These are phyloP conservation scores for Suillus luteus DNA, from an alignment of 768 basidiomycete species.

Conservation along the genomic window DNA sequence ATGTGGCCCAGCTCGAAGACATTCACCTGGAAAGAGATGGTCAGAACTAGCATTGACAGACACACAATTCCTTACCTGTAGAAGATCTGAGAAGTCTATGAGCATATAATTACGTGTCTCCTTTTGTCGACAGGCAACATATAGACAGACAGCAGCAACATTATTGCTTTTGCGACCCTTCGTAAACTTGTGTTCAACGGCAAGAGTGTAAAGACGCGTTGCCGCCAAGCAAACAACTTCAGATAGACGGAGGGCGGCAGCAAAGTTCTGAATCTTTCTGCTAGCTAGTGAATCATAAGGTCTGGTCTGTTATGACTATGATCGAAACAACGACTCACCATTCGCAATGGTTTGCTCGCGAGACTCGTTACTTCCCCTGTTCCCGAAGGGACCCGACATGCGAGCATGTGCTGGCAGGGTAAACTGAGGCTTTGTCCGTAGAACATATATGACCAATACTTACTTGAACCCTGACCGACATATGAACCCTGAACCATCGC, in stretches of 20 bases:
- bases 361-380: constrained; percentile 77
- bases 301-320: neutral
- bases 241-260: constrained; percentile 73
- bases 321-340: constrained; percentile 46
- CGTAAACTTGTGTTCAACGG: constrained; percentile 91
- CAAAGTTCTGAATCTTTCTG: constrained; percentile 81
- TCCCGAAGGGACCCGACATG: constrained; percentile 81
- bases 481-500: constrained; percentile 96
- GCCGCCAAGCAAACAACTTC: constrained; percentile 82
- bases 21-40: constrained; percentile 65
- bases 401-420: constrained; percentile 67
- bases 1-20: constrained; percentile 97
- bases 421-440: constrained; percentile 1
- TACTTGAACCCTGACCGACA: constrained; percentile 89
- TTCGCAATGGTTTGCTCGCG: constrained; percentile 91
- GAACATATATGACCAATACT: constrained; percentile 32
- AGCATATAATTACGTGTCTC: constrained; percentile 95
- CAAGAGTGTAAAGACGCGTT: constrained; percentile 87
- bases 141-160: constrained; percentile 94
- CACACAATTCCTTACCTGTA: constrained; percentile 56
- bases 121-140: constrained; percentile 89
- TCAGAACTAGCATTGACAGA: neutral
- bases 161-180: constrained; percentile 91
- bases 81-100: constrained; percentile 96
- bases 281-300: constrained; percentile 52